Conservation (phyloP, 192 early-diverging fungal species). For the Linderina pennispora region DNA sequence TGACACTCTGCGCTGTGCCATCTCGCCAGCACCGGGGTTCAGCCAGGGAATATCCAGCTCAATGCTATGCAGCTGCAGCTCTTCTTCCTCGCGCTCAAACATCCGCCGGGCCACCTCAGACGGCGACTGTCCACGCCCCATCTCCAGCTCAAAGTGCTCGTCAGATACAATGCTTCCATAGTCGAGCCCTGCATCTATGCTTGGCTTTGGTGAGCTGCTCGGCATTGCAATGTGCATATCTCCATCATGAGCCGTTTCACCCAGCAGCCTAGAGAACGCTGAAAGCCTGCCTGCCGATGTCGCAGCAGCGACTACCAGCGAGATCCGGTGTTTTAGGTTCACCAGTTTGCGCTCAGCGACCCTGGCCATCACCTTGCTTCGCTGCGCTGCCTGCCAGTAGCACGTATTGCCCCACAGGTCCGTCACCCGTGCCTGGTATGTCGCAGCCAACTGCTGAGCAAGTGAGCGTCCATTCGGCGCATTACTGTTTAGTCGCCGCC, state of each 20-base stretch:
- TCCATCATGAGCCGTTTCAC: too few relatives aligned
- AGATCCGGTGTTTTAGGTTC: too few relatives aligned
- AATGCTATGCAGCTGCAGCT: constrained; percentile 3
- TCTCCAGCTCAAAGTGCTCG: constrained; percentile 24
- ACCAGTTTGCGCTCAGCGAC: too few relatives aligned
- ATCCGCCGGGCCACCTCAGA: too few relatives aligned
- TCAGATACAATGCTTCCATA: not conserved
- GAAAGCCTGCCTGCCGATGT: too few relatives aligned
- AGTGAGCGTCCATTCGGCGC: too few relatives aligned
- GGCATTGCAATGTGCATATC: too few relatives aligned
- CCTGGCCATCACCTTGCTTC: too few relatives aligned
- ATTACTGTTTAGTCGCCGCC: not conserved
- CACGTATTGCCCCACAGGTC: constrained; percentile 25
- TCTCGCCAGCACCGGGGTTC: constrained; percentile 9
- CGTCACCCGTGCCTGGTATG: constrained; percentile 5
- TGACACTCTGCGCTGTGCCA: not conserved
- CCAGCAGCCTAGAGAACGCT: too few relatives aligned
- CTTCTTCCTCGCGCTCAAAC: not conserved
- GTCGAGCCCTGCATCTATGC: not conserved
- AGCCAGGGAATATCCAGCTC: constrained; percentile 41
- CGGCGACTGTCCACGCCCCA: constrained; percentile 9
- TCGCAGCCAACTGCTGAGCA: not conserved
- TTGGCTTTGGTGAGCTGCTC: not conserved
- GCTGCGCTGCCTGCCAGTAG: constrained; percentile 7
- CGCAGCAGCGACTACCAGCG: too few relatives aligned